Evolutionary conservation across 73 alveolate genomes (phyloP).

Genomic region (Blepharisma japonicum): DNA sequence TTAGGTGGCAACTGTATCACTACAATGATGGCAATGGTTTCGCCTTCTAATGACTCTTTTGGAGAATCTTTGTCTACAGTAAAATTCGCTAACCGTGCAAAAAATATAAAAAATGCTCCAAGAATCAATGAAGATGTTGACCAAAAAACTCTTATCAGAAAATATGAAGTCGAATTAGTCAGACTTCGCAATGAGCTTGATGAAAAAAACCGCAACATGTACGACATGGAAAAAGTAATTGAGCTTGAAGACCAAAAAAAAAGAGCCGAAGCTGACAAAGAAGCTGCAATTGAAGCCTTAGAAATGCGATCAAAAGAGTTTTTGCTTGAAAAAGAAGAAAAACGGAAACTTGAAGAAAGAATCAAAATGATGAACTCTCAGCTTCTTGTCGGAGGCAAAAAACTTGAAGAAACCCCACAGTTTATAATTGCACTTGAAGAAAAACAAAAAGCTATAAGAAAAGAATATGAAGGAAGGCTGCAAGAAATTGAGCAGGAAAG

Average conservation of each 20-base stretch:
- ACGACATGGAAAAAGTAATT: constrained; percentile 68
- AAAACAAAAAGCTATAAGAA: constrained; percentile 72
- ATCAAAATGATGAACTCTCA: constrained; percentile 70
- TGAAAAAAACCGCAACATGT: constrained; percentile 67
- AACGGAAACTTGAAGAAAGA: constrained; percentile 78
- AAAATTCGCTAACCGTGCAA: constrained; percentile 99
- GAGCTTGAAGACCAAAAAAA: constrained; percentile 72
- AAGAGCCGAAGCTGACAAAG: constrained; percentile 86
- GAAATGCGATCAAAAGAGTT: constrained; percentile 80
- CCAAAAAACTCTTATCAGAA: constrained; percentile 83
- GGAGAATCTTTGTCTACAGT: constrained; percentile 96
- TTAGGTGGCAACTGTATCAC: constrained; percentile 98
- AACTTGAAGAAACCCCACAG: constrained; percentile 88
- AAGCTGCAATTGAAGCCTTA: constrained; percentile 84
- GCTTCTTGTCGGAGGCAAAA: constrained; percentile 69
- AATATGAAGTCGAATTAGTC: constrained; percentile 93
- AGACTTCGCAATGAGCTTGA: constrained; percentile 80
- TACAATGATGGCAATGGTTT: constrained; percentile 95
- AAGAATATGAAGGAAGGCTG: constrained; percentile 83
- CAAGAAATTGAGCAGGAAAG: constrained; percentile 84
- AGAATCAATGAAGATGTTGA: constrained; percentile 93
- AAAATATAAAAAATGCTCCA: constrained; percentile 95
- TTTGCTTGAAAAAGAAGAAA: constrained; percentile 85
- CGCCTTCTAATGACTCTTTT: constrained; percentile 92
- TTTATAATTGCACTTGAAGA: constrained; percentile 88